Evolutionary conservation across 2,329 filamentous ascomycete species (phyloP), one percentile per base, ranked within the genome.

Genomic region (Golovinomyces cichoracearum): DNA sequence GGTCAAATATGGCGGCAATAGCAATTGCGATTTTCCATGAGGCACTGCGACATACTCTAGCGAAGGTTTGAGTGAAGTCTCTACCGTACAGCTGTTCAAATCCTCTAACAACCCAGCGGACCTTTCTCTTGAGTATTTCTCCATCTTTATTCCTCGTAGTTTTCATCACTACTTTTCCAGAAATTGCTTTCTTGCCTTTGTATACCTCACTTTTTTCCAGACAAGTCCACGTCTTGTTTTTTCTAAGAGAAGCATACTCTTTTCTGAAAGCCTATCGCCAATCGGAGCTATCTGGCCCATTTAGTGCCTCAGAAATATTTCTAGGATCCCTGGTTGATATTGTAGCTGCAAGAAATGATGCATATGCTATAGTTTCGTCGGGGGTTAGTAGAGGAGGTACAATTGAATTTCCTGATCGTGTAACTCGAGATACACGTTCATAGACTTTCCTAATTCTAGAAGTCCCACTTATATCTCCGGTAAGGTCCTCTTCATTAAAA

Each of bases 101-200:
- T 22, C 45, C 45, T 25, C 33, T 17, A 13, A 47, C 45, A 2
- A 47, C 45, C 27, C 29, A 47, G 10, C 45, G 29, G 19, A 17
- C 45, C 29, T 47, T 45, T 2, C 12, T 13, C 23, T 27, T 45
- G 10, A 31, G 17, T 27, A 45, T 19, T 29, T 45, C 23, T 4
- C 45, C 29, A 47, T 47, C 29, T 25, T 48, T 48, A 27, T 40
- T n/a, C 5, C 46, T 1, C 17, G 38, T 48, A 10, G 46, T 48
- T 25, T 48, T 40, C 12, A 48, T 15, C 2, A 48, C 31, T 19
- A 38, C 9, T 17, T 41, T 38, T 38, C 46, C 46, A 38, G 46
- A 25, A 35, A 25, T 15, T 23, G 37, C 26, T 25, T 47, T 47
- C 19, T 35, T 47, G 6, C 31, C 45, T 17, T 38, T 25, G 15